Percentiles rank a stretch among this genome's conserved stretches.
phyloP scores from a whole-genome alignment of 23 red algal species.

The Gracilariopsis chorda region DNA sequence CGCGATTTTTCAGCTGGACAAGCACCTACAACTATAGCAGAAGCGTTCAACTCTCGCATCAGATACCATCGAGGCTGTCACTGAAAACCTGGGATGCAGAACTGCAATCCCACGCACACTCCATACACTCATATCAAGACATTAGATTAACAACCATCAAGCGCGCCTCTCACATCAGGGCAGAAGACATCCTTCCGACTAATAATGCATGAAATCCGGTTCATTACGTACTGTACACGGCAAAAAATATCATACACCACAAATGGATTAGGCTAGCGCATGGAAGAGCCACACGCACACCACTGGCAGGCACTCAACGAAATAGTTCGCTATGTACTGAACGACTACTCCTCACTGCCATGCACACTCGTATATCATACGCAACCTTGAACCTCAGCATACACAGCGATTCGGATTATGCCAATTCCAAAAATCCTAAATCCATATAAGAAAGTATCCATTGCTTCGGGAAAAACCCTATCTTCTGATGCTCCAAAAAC shows the following conservation, averaged over 20 bases:
- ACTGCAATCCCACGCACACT: not conserved
- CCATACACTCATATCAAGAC: not conserved
- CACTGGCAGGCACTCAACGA: not conserved
- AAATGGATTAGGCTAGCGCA: not conserved
- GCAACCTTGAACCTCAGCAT: not conserved
- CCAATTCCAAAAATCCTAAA: not conserved
- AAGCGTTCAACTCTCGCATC: not conserved
- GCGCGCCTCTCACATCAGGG: not conserved
- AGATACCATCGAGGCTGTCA: not conserved
- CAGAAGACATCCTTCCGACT: not conserved
- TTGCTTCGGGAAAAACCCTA: not conserved
- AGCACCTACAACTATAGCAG: not conserved
- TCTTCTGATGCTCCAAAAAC: not conserved
- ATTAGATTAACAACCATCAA: not conserved
- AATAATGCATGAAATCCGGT: not conserved
- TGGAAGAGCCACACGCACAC: not conserved
- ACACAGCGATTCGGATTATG: not conserved
- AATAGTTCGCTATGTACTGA: not conserved
- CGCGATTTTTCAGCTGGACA: not conserved
- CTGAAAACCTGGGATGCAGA: not conserved
- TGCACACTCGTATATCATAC: not conserved
- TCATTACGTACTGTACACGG: not conserved
- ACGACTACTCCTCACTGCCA: not conserved
- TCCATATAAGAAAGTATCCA: not conserved
- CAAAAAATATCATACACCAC: not conserved